A percentile compares a stretch with the other conserved stretches of the same genome.
These are phyloP conservation scores for Pinus albicaulis DNA, from an alignment of 75 land plant species.

Conservation along the genomic window DNA sequence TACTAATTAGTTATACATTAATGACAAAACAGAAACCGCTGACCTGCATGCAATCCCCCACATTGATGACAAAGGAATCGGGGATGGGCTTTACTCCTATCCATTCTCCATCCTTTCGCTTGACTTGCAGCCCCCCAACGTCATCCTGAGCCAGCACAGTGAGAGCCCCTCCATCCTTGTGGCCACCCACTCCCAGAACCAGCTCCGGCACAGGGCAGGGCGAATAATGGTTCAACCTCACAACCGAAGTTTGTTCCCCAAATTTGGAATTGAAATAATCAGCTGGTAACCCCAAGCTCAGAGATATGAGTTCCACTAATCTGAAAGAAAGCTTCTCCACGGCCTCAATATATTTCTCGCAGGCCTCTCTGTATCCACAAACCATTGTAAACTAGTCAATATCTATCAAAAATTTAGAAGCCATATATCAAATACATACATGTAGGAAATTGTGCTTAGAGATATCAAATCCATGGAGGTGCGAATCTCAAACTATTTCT, in stretches of 20 bases:
- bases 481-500: too few species aligned
- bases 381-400: not conserved
- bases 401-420: too few species aligned
- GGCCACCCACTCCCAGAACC: slow-evolving; percentile 73
- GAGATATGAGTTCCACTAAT: slow-evolving; percentile 53
- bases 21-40: not conserved
- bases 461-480: too few species aligned
- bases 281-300: slow-evolving; percentile 50
- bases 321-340: slow-evolving; percentile 58
- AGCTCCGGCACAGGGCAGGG: slow-evolving; percentile 68
- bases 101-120: slow-evolving; percentile 75
- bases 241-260: slow-evolving; percentile 32
- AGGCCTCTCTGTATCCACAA: slow-evolving; percentile 17
- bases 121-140: slow-evolving; percentile 69
- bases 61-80: slow-evolving; percentile 63
- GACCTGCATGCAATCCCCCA: slow-evolving; percentile 62
- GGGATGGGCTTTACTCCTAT: slow-evolving; percentile 59
- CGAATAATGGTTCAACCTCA: slow-evolving; percentile 81
- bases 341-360: slow-evolving; percentile 44
- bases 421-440: too few species aligned
- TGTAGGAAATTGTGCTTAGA: too few species aligned
- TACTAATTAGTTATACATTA: too few species aligned
- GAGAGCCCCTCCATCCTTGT: slow-evolving; percentile 73
- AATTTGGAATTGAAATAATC: slow-evolving; percentile 45
- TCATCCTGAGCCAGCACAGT: slow-evolving; percentile 71